phyloP scores from a whole-genome alignment of 331 rosid species.

The Cydonia oblonga region DNA sequence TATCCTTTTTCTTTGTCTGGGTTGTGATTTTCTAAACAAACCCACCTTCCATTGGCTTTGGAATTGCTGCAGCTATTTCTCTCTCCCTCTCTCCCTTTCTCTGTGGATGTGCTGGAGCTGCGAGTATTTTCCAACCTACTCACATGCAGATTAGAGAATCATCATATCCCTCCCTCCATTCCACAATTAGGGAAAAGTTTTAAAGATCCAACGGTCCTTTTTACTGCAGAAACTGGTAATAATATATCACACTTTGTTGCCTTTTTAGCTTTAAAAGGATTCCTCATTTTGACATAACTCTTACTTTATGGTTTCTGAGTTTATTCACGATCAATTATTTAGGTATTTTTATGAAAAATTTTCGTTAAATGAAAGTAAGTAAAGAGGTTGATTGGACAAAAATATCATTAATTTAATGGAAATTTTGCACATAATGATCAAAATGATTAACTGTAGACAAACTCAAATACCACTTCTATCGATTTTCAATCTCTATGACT shows the following conservation, averaged over 20 bases:
- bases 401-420: too few species aligned
- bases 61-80: neutral
- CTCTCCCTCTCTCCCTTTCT: neutral
- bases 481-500: too few species aligned
- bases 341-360: accelerated
- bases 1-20: neutral
- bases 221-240: neutral
- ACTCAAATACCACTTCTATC: too few species aligned
- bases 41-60: conserved; percentile 7
- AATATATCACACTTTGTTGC: neutral
- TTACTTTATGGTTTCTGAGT: too few species aligned
- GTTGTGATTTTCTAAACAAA: conserved; percentile 1
- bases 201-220: neutral
- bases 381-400: accelerated
- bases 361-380: too few species aligned
- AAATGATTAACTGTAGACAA: too few species aligned
- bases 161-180: neutral
- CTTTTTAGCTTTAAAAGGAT: too few species aligned
- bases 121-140: conserved; percentile 18
- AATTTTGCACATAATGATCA: too few species aligned
- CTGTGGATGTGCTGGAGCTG: neutral
- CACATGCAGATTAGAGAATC: conserved; percentile 36
- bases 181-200: neutral
- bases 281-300: too few species aligned
- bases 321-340: too few species aligned